These are phyloP conservation scores for Salvia hispanica DNA, from an alignment of 257 asterid genomes.

Conservation along the genomic window DNA sequence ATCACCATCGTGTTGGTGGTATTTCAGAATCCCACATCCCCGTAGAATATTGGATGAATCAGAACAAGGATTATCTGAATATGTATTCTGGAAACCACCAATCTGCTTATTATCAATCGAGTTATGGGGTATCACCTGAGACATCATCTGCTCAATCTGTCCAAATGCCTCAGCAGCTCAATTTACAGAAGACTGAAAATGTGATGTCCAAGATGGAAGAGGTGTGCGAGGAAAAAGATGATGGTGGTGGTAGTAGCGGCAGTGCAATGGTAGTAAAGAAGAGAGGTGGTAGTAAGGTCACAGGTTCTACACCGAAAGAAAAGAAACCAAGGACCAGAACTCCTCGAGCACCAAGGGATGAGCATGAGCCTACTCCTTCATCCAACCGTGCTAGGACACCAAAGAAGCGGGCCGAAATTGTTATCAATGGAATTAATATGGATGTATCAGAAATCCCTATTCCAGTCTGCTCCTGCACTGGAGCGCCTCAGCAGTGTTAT, in stretches of 20 bases:
- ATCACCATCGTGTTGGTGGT: conserved; percentile 71
- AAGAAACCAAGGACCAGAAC: conserved; percentile 63
- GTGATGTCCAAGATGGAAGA: conserved; percentile 42
- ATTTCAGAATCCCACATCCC: conserved; percentile 47
- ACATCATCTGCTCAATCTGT: conserved; percentile 55
- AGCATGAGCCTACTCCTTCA: conserved; percentile 33
- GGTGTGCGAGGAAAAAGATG: conserved; percentile 47
- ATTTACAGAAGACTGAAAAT: conserved; percentile 41
- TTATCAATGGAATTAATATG: conserved; percentile 70
- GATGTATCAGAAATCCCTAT: conserved; percentile 74
- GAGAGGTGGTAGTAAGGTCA: conserved; percentile 49
- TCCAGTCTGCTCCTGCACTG: conserved; percentile 88
- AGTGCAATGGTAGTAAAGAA: conserved; percentile 43
- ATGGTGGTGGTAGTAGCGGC: conserved; percentile 26
- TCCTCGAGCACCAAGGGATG: conserved; percentile 48
- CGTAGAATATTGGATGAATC: conserved; percentile 56
- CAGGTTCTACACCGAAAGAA: conserved; percentile 52
- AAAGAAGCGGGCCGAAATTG: conserved; percentile 69
- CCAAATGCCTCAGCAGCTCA: conserved; percentile 48
- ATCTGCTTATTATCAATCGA: conserved; percentile 42
- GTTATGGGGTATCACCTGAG: conserved; percentile 58
- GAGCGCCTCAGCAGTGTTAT: conserved; percentile 76
- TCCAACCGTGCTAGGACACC: conserved; percentile 66
- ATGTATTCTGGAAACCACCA: conserved; percentile 43
- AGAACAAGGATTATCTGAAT: conserved; percentile 50